Percentiles rank a stretch among this genome's conserved stretches.
Evolutionary conservation across 1,284 basidiomycete species (phyloP).

Genomic region (Prillingera fragicola): DNA sequence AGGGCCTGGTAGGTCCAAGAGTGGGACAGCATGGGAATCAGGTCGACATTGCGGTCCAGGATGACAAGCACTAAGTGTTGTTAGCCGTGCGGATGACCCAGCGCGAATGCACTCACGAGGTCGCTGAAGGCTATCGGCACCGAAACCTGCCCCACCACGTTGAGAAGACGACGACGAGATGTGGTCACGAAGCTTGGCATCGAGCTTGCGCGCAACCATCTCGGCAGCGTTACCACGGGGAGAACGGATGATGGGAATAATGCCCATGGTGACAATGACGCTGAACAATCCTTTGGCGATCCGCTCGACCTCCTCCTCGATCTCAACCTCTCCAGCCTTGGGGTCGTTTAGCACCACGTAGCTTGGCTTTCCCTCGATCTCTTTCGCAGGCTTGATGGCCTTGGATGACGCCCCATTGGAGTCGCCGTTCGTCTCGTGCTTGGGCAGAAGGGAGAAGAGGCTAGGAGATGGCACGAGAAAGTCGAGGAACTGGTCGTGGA

Average conservation of each 20-base stretch:
- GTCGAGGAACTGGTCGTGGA: constrained; percentile 93
- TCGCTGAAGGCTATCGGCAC: constrained; percentile 64
- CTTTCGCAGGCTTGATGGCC: constrained; percentile 27
- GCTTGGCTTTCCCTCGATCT: constrained; percentile 48
- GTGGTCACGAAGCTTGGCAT: constrained; percentile 86
- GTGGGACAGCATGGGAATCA: constrained; percentile 91
- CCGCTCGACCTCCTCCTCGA: constrained; percentile 89
- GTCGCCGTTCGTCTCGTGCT: constrained; percentile 33
- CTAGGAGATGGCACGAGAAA: constrained; percentile 91
- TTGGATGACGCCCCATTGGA: constrained; percentile 23
- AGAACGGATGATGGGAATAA: constrained; percentile 90
- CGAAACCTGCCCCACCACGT: constrained; percentile 54
- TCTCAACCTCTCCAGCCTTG: constrained; percentile 77
- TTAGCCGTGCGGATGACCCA: background rate
- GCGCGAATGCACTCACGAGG: constrained; percentile 58
- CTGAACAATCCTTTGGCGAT: constrained; percentile 88
- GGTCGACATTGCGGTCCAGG: constrained; percentile 89
- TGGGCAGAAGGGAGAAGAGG: constrained; percentile 83
- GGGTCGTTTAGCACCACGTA: constrained; percentile 93
- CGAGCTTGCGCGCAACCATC: constrained; percentile 94
- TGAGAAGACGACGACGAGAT: constrained; percentile 66
- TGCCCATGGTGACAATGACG: constrained; percentile 84
- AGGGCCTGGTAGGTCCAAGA: constrained; percentile 99
- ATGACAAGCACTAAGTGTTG: constrained; percentile 70
- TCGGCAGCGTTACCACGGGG: constrained; percentile 96